Evolutionary conservation across 2,329 filamentous ascomycete species (phyloP).

Genomic region (Fusarium musae): DNA sequence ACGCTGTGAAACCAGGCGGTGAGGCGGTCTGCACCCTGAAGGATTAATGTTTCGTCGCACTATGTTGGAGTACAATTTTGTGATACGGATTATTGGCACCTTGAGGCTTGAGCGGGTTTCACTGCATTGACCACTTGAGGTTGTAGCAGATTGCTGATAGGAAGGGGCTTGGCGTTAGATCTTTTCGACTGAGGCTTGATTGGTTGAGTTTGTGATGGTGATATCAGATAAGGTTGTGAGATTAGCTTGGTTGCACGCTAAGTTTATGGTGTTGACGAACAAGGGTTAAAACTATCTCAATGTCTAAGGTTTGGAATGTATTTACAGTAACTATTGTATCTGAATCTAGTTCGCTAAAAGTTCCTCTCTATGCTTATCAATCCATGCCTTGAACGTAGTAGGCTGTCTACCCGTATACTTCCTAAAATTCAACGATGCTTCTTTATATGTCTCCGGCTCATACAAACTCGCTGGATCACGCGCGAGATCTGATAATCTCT

Average conservation of each 20-base stretch:
- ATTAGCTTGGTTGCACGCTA: background rate
- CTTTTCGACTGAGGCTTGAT: background rate
- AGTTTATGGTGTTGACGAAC: background rate
- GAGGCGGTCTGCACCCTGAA: background rate
- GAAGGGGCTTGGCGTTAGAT: background rate
- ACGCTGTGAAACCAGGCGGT: background rate
- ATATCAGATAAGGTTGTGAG: background rate
- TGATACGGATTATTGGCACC: background rate
- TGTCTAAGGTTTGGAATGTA: no score
- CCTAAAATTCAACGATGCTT: background rate
- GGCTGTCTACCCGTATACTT: conserved; percentile 19
- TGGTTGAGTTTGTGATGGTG: background rate
- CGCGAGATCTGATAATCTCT: background rate
- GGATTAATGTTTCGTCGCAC: background rate
- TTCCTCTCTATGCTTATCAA: conserved; percentile 7
- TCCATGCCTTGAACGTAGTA: conserved; percentile 3
- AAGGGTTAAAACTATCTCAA: background rate
- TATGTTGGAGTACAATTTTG: background rate
- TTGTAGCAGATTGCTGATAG: background rate
- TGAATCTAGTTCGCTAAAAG: background rate
- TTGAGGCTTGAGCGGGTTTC: background rate
- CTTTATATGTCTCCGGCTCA: background rate
- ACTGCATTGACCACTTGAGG: background rate
- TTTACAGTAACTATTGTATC: background rate
- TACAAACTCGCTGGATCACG: background rate